Percentiles rank a stretch among this genome's conserved stretches.
Conservation (phyloP, 2,329 filamentous ascomycete species). For the Myriangium duriaei region DNA sequence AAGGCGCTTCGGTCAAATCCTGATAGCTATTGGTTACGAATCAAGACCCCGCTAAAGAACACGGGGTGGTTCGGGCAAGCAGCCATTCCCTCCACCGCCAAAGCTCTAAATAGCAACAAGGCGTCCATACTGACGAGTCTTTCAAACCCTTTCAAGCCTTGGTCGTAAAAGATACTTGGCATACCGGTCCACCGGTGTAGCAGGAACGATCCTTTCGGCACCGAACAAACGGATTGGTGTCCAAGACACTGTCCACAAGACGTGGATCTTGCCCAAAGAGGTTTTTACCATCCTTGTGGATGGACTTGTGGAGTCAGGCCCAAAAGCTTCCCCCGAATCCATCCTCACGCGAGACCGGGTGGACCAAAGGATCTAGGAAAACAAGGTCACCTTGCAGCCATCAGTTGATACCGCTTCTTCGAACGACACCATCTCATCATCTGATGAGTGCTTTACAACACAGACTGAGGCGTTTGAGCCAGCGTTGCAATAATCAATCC, state of each 20-base stretch:
- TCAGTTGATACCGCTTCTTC: conserved; percentile 67
- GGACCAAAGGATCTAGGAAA: conserved; percentile 51
- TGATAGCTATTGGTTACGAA: conserved; percentile 91
- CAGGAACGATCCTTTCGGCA: conserved; percentile 45
- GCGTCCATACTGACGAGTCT: too few species aligned
- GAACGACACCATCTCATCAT: too few species aligned
- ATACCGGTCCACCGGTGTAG: conserved; percentile 78
- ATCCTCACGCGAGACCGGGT: conserved; percentile 44
- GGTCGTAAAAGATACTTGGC: conserved; percentile 70
- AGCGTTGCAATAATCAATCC: too few species aligned
- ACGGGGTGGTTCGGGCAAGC: conserved; percentile 86
- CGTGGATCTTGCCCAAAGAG: conserved; percentile 78
- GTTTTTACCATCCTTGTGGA: conserved; percentile 70
- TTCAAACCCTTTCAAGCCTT: conserved; percentile 69
- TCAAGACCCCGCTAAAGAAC: conserved; percentile 72
- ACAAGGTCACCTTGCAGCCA: conserved; percentile 50
- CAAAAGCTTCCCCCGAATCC: conserved; percentile 39
- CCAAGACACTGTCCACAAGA: conserved; percentile 59
- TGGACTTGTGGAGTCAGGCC: conserved; percentile 49
- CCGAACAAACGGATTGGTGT: conserved; percentile 47
- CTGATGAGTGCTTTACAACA: too few species aligned
- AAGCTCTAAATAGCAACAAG: too few species aligned
- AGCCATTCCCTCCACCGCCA: too few species aligned
- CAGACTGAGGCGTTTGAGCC: too few species aligned
- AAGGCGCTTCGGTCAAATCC: conserved; percentile 70